phyloP scores from a whole-genome alignment of 306 rosid species.

The Vigna trinervia region DNA sequence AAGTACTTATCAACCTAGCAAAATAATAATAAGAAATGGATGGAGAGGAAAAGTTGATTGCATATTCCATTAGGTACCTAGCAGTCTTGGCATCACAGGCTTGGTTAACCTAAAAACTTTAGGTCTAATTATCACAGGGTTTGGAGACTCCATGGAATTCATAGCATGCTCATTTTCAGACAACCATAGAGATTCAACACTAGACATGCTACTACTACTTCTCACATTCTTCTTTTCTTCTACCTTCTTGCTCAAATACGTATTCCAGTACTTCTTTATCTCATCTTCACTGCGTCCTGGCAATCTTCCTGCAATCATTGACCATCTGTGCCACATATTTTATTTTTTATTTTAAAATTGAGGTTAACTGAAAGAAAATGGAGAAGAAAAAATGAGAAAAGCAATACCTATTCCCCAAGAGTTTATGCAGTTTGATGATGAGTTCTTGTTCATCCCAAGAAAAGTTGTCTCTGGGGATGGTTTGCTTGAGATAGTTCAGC shows the following conservation, averaged over 20 bases:
- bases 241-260: not conserved
- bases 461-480: constrained; percentile 47
- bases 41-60: too few relatives aligned
- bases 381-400: not conserved
- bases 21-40: too few relatives aligned
- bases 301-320: constrained; percentile 6
- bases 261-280: not conserved
- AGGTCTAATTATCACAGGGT: not conserved
- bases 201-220: not conserved
- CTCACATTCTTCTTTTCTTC: not conserved
- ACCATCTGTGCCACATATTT: not conserved
- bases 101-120: constrained; percentile 1
- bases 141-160: not conserved
- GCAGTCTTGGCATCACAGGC: not conserved
- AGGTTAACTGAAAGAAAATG: too few relatives aligned
- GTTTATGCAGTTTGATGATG: constrained; percentile 32
- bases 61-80: not conserved
- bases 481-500: constrained; percentile 51
- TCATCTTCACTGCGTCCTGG: constrained; percentile 1
- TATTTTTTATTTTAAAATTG: not conserved
- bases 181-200: not conserved
- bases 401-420: constrained; percentile 53
- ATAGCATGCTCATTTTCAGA: not conserved
- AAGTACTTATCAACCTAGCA: too few relatives aligned
- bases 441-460: constrained; percentile 53